Conservation (phyloP, 1,139 yeast species). For the Tardiomyces blankii region DNA sequence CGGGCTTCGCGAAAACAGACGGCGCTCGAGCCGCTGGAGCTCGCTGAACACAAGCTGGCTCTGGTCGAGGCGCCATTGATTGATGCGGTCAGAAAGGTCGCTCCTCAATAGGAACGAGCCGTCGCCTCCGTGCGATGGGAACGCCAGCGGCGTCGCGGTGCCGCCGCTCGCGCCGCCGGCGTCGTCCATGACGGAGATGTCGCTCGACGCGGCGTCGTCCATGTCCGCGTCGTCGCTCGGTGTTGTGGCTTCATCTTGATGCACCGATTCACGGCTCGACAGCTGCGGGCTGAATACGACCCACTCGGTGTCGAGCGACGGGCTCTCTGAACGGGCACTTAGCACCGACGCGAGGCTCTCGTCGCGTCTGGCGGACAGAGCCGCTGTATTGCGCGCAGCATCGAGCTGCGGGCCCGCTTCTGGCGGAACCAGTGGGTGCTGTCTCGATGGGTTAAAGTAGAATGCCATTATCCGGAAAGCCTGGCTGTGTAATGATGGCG, state of each 20-base stretch:
- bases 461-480: background rate
- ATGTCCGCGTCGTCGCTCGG: constrained; percentile 1
- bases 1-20: background rate
- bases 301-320: constrained; percentile 14
- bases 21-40: constrained; percentile 18
- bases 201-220: constrained; percentile 5
- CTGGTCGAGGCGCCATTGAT: constrained; percentile 31
- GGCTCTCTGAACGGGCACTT: background rate
- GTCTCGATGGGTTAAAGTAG: background rate
- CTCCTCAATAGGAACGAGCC: constrained; percentile 20
- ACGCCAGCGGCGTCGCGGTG: constrained; percentile 18
- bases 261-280: constrained; percentile 4
- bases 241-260: background rate
- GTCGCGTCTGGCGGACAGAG: background rate
- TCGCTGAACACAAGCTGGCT: constrained; percentile 23
- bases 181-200: constrained; percentile 1
- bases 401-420: background rate
- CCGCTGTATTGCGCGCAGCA: background rate
- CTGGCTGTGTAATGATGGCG: too few relatives aligned
- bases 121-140: constrained; percentile 27
- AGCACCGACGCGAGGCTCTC: background rate
- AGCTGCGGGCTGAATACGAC: constrained; percentile 18
- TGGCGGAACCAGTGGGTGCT: background rate
- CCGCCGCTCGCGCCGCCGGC: constrained; percentile 8
- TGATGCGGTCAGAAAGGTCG: constrained; percentile 25